Conservation (phyloP, 2,329 filamentous ascomycete genomes). For the Ceratocystis ficicola region DNA sequence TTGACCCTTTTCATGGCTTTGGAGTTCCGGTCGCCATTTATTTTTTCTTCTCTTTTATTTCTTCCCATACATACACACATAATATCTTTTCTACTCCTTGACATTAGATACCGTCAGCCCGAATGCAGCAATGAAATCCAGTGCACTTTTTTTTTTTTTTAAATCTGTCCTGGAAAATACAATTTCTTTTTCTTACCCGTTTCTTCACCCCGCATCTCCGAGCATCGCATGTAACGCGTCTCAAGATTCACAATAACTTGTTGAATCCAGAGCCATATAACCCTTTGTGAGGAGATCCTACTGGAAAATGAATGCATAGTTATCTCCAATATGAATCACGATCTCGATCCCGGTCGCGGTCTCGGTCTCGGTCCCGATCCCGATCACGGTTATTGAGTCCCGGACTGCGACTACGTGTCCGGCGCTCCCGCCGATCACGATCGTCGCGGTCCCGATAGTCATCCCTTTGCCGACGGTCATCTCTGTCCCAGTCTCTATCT, state of each 20-base stretch:
- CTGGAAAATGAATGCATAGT: not conserved
- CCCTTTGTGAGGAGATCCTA: not conserved
- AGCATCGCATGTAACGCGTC: no score
- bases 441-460: slow-evolving; percentile 31
- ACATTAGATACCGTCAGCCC: not conserved
- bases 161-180: not conserved
- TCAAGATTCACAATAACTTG: not conserved
- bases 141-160: not conserved
- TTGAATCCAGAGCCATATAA: not conserved
- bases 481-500: slow-evolving; percentile 30
- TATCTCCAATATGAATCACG: slow-evolving; percentile 31
- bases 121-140: not conserved
- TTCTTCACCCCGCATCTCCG: not conserved
- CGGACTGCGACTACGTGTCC: no score
- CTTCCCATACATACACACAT: no score
- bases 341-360: slow-evolving; percentile 30
- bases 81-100: not conserved
- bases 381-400: slow-evolving; percentile 22
- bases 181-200: not conserved
- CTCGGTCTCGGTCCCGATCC: slow-evolving; percentile 26
- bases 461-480: slow-evolving; percentile 40
- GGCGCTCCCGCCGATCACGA: slow-evolving; percentile 28
- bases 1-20: not conserved
- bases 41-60: not conserved
- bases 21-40: slow-evolving; percentile 3